A percentile compares a stretch with the other conserved stretches of the same genome.
phyloP scores from a whole-genome alignment of 768 basidiomycete genomes.

The Boletus huronensis region DNA sequence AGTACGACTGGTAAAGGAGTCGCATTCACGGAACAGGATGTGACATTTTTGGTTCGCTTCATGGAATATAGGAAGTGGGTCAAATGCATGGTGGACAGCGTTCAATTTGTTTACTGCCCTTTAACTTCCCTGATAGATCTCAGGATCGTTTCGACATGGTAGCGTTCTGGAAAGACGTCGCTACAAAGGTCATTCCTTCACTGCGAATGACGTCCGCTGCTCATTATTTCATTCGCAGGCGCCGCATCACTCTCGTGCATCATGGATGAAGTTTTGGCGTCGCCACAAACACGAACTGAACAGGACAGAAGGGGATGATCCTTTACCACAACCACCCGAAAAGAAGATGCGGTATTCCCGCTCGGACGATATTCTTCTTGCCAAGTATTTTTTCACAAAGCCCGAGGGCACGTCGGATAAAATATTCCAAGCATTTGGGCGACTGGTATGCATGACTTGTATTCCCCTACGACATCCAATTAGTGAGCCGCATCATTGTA shows the following conservation, averaged over 20 bases:
- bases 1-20: constrained; percentile 91
- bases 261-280: constrained; percentile 94
- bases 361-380: constrained; percentile 75
- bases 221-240: constrained; percentile 44
- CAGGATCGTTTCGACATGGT: constrained; percentile 71
- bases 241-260: constrained; percentile 86
- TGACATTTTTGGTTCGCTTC: constrained; percentile 70
- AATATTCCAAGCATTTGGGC: constrained; percentile 78
- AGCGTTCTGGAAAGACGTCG: constrained; percentile 76
- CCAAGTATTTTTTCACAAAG: constrained; percentile 66
- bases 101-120: constrained; percentile 1
- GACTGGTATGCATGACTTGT: constrained; percentile 44
- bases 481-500: constrained; percentile 28
- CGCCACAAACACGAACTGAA: constrained; percentile 83
- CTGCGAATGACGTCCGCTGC: background rate
- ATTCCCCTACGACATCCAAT: background rate
- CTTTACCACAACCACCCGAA: constrained; percentile 70
- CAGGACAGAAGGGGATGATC: constrained; percentile 61
- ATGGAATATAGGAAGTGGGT: constrained; percentile 73
- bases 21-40: constrained; percentile 83
- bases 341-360: constrained; percentile 88
- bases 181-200: constrained; percentile 47
- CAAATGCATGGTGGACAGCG: background rate
- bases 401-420: constrained; percentile 82
- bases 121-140: constrained; percentile 34